A percentile compares a stretch with the other conserved stretches of the same genome.
These are phyloP conservation scores for Syzygium aromaticum DNA, from an alignment of 345 rosid genomes.

Conservation along the genomic window DNA sequence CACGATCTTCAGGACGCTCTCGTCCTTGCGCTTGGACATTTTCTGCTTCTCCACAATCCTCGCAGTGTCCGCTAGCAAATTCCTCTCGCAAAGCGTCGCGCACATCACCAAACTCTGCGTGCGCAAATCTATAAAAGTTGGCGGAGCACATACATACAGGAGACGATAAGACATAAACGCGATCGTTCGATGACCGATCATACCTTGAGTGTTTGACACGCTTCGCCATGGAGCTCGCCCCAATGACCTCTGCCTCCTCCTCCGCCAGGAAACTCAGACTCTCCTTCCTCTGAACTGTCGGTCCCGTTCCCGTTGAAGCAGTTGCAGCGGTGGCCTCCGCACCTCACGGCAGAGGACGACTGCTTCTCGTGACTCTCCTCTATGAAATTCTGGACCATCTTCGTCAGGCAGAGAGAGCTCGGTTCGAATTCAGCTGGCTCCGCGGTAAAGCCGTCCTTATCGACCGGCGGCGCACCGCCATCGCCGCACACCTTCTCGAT, in stretches of 20 bases:
- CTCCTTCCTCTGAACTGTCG: slow-evolving; percentile 74
- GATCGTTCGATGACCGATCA: neutral
- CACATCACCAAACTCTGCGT: slow-evolving; percentile 58
- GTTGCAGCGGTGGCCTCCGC: slow-evolving; percentile 46
- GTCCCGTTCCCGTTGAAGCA: slow-evolving; percentile 54
- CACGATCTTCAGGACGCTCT: slow-evolving; percentile 36
- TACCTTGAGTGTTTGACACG: slow-evolving; percentile 65
- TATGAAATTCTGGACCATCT: slow-evolving; percentile 73
- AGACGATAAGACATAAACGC: neutral
- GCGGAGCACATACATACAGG: neutral
- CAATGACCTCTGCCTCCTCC: slow-evolving; percentile 16
- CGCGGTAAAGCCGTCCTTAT: neutral
- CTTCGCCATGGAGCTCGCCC: slow-evolving; percentile 27
- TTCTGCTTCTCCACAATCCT: slow-evolving; percentile 69
- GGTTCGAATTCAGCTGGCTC: slow-evolving; percentile 54
- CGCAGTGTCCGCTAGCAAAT: slow-evolving; percentile 47
- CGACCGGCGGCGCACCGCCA: slow-evolving; percentile 1
- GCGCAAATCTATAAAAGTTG: neutral
- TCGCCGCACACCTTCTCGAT: slow-evolving; percentile 16
- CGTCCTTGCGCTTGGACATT: slow-evolving; percentile 49
- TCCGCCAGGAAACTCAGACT: slow-evolving; percentile 14
- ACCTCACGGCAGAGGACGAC: slow-evolving; percentile 17
- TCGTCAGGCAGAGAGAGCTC: slow-evolving; percentile 59
- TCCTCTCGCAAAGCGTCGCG: slow-evolving; percentile 43
- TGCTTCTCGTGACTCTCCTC: slow-evolving; percentile 62